A percentile compares a stretch with the other conserved stretches of the same genome.
phyloP scores from a whole-genome alignment of 2,329 filamentous ascomycete genomes.

The Penicillium sp. region DNA sequence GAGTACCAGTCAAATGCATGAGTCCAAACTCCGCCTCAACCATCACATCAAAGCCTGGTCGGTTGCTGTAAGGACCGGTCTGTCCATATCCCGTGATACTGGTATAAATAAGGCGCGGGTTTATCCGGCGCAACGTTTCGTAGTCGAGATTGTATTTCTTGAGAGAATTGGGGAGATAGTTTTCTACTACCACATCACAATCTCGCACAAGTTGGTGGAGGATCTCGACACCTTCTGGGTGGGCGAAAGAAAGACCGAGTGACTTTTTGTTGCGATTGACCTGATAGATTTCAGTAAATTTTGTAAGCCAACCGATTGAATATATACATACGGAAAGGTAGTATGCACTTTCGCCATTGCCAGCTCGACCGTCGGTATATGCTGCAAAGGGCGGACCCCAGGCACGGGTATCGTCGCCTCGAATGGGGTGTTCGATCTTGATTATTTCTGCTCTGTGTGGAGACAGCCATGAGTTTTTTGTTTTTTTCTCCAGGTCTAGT shows the following conservation, averaged over 20 bases:
- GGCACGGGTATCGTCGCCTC: slow-evolving; percentile 89
- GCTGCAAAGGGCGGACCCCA: slow-evolving; percentile 94
- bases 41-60: slow-evolving; percentile 98
- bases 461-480: not conserved
- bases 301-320: not conserved
- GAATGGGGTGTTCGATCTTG: slow-evolving; percentile 90
- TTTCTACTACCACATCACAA: slow-evolving; percentile 93
- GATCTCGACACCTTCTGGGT: slow-evolving; percentile 78
- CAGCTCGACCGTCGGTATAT: slow-evolving; percentile 62
- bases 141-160: slow-evolving; percentile 93
- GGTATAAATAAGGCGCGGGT: slow-evolving; percentile 85
- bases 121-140: slow-evolving; percentile 73
- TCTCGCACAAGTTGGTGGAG: slow-evolving; percentile 79
- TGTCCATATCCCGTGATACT: slow-evolving; percentile 98
- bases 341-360: slow-evolving; percentile 90
- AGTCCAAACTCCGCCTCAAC: slow-evolving; percentile 96
- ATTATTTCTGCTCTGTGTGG: slow-evolving; percentile 85
- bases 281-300: slow-evolving; percentile 46
- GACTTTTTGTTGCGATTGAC: slow-evolving; percentile 99
- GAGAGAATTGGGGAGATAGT: slow-evolving; percentile 86
- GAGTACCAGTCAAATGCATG: slow-evolving; percentile 94
- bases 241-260: slow-evolving; percentile 84
- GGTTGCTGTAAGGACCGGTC: slow-evolving; percentile 80
- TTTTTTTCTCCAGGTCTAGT: not conserved
- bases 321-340: slow-evolving; percentile 72